Base-by-base conservation (phyloP, 164 flowering plant genomes). In the Liriodendron chinense region DNA sequence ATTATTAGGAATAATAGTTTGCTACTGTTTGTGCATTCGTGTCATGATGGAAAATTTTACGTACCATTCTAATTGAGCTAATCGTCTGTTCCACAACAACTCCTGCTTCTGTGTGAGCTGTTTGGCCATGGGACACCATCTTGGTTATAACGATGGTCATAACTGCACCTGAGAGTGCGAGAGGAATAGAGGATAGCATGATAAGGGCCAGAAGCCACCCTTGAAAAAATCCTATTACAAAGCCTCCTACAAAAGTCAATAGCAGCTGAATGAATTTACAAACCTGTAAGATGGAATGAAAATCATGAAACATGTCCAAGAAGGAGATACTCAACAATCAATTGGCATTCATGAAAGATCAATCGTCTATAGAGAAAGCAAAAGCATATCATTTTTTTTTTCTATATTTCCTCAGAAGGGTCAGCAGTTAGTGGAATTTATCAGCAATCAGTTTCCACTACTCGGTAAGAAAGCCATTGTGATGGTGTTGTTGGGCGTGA, bases 121-220 rank as follows among this genome's bases (percentile, higher is more conserved):
- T 57, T 75, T 87, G 88, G 70, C 85, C 87, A 34, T 76, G 78
- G 14, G 83, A 72, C 22, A 85, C 84, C 84, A 82, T 85, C 80
- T 78, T 84, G 63, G 83, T 53, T 69, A 82, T 62, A 56, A 76
- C 72, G 4, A 78, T 25, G 48, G 87, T 43, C 82, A 85, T 78
- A n/a, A 76, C 70, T 25, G 81, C 86, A 62, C 83, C 86, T 23
- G 87, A 47, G 14, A 84, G 22, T 14, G 77, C 87, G 63, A 87
- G 79, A 47, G 73, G 81, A 76, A 85, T 78, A 64, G 80, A 70
- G 6, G 83, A 69, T 43, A 85, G 34, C 85, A 85, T 71, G 71
- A 87, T 82, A 56, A 85, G 82, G 26, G 86, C 74, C 21, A 87
- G 87, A 79, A 87, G 87, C 88, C 88, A 87, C 50, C 89, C 88